Evolutionary conservation across 805 yeast species (phyloP), one percentile per base, ranked within the genome.

Genomic region (Debaryomyces prosopidis): DNA sequence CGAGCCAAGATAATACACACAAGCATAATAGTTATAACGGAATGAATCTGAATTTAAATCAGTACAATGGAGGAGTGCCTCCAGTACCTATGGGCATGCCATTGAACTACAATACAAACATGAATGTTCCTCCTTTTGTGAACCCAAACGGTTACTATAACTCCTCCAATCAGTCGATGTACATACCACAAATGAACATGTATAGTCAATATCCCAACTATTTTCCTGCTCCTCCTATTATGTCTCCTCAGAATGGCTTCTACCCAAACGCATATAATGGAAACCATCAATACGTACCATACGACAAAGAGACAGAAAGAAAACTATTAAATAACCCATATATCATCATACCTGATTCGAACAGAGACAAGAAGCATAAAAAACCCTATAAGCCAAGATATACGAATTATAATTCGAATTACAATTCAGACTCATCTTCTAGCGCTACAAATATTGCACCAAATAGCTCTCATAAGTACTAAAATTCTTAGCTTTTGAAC

Each of bases 321-420:
- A 50, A 56, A 32, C 43, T 61, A 33, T 49, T 61, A 41, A 62
- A 62, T 48, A 62, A 62, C 33, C 66, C 66, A 2, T 61, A 60
- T 47, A 61, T 61, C 14, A 60, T 62, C 28, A 48, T 61, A 20
- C 67, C 66, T 3, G 63, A 58, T 36, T 50, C 52, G 36, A 49
- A 42, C 18, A 39, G 48, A 37, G 34, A 43, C 20, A 26, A 33
- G 19, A 42, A 32, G 36, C 39, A 32, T 28, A 44, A 28, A 27
- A 36, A 34, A 11, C 26, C 14, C 12, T 26, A 32, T 26, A 43
- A 33, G 43, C 31, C 33, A 30, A 36, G 41, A 26, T 37, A 19
- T 18, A 16, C 27, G n/a, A 20, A 36, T 20, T 7, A 17, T 12
- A 30, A 30, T 28, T 30, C 33, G 16, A 14, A 36, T 8, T 7